Evolutionary conservation across 2,329 filamentous ascomycete genomes (phyloP).

Genomic region (Beauveria varroae): DNA sequence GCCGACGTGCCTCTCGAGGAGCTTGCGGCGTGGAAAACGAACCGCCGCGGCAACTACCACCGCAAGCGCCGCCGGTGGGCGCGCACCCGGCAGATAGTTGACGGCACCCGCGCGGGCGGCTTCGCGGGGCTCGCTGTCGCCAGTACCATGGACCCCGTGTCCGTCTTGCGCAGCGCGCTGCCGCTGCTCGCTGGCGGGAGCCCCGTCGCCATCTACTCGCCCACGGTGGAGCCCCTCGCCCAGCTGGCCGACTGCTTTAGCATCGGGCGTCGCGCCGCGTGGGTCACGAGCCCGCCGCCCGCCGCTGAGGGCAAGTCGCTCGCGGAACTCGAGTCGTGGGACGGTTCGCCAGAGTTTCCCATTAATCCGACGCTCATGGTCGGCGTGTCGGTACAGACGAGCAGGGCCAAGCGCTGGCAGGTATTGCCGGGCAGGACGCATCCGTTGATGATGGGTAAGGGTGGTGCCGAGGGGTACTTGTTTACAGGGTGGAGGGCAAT

Average conservation of each 20-base stretch:
- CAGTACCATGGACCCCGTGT: constrained; percentile 71
- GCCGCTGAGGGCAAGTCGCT: constrained; percentile 33
- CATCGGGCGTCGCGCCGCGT: constrained; percentile 70
- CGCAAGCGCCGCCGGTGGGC: constrained; percentile 83
- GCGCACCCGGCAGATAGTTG: constrained; percentile 62
- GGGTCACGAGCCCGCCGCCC: constrained; percentile 46
- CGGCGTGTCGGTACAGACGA: constrained; percentile 72
- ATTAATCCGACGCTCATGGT: constrained; percentile 81
- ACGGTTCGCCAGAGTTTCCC: constrained; percentile 67
- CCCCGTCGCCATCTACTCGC: constrained; percentile 77
- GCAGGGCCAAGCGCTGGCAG: constrained; percentile 75
- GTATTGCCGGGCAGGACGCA: constrained; percentile 88
- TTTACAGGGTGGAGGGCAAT: constrained; percentile 78
- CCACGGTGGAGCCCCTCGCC: constrained; percentile 70
- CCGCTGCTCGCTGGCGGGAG: constrained; percentile 79
- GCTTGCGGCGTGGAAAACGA: constrained; percentile 67
- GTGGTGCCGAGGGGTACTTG: constrained; percentile 84
- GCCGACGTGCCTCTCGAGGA: constrained; percentile 49
- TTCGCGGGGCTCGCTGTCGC: constrained; percentile 82
- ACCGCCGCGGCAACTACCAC: constrained; percentile 76
- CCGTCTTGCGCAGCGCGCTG: constrained; percentile 65
- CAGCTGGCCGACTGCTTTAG: constrained; percentile 78
- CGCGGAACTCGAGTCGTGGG: constrained; percentile 48
- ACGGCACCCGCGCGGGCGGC: constrained; percentile 64
- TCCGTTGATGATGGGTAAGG: constrained; percentile 82